Evolutionary conservation across 78 protist genomes (phyloP).

Genomic region (Pigoraptor vietnamica): DNA sequence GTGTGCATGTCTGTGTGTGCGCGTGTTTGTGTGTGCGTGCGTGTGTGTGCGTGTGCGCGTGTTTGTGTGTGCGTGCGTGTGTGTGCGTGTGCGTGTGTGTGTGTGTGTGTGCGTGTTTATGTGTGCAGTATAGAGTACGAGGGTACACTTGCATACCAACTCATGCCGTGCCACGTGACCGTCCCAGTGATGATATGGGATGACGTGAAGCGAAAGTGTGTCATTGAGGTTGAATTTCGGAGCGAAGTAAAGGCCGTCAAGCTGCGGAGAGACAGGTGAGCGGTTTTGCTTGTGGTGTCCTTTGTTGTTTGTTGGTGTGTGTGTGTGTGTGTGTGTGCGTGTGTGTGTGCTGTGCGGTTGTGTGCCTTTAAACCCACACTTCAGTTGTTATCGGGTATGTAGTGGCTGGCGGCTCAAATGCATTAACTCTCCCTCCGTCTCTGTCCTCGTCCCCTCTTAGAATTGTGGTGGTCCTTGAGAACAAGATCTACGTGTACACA

Average conservation of each 20-base stretch:
- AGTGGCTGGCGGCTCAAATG: too few relatives aligned
- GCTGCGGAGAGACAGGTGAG: constrained; percentile 79
- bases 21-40: background rate
- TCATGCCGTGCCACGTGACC: too few relatives aligned
- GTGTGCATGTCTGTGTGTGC: background rate
- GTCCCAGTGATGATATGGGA: constrained; percentile 94
- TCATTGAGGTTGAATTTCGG: constrained; percentile 84
- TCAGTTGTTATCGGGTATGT: background rate
- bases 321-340: background rate
- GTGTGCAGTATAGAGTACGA: too few relatives aligned
- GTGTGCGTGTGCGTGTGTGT: background rate
- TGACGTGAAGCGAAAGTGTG: constrained; percentile 70
- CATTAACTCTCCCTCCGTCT: too few relatives aligned
- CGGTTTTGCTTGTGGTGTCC: background rate
- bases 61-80: background rate
- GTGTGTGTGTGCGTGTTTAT: background rate
- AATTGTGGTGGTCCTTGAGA: constrained; percentile 85
- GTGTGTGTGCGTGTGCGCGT: background rate
- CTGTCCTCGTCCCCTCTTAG: too few relatives aligned
- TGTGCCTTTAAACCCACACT: background rate
- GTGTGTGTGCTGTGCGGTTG: background rate
- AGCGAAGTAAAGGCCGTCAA: constrained; percentile 86
- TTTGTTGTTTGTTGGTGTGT: background rate
- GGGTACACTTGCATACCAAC: background rate
- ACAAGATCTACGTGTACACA: constrained; percentile 78